Base-by-base conservation (phyloP, 176 grass and related monocot genomes). In the Puya raimondii region DNA sequence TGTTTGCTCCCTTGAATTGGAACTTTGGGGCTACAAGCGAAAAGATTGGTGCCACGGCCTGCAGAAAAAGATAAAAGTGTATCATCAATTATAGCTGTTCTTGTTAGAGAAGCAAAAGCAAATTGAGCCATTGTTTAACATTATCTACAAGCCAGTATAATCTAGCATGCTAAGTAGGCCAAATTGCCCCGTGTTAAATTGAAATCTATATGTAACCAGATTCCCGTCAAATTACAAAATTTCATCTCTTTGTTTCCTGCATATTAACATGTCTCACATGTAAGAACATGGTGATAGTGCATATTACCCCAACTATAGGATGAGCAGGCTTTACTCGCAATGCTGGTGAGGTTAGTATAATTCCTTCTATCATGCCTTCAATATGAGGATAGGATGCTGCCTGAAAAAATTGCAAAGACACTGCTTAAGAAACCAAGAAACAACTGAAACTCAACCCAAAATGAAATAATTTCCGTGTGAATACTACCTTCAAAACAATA, bases 1-100 rank as follows among this genome's bases (percentile, higher is more conserved):
- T 99, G 81, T 99, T 99, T 0, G 94, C 94, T 49, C 94, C 94
- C 79, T 90, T 99, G 89, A 99, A 99, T 68, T 99, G 94, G 23
- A 90, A 83, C 82, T 89, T 90, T 2, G 89, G 94, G 23, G 78
- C 82, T 49, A 99, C 67, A 9, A 91, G 76, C 50, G 94, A 99
- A 77, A 99, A 84, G 68, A 99, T 84, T 10, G 94, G 94, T 12
- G 94, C 89, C 94, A 99, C 81, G 4, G 84, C 89, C 94, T 99
- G 82, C 63, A 85, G 61, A 23, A 68, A 22, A 68, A 22, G 23
- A 76, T 20, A 48, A 49, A 49, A 64, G 65, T 42, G 52, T 48
- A 64, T 17, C 16, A 50, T 47, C 12, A 21, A 14, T 0, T 58
- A 27, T 61, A 12, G 1, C 2, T 18, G 33, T 42, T 42, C 33